These are phyloP conservation scores for Ganoderma leucocontextum DNA, from an alignment of 1,284 basidiomycete genomes.

Conservation along the genomic window DNA sequence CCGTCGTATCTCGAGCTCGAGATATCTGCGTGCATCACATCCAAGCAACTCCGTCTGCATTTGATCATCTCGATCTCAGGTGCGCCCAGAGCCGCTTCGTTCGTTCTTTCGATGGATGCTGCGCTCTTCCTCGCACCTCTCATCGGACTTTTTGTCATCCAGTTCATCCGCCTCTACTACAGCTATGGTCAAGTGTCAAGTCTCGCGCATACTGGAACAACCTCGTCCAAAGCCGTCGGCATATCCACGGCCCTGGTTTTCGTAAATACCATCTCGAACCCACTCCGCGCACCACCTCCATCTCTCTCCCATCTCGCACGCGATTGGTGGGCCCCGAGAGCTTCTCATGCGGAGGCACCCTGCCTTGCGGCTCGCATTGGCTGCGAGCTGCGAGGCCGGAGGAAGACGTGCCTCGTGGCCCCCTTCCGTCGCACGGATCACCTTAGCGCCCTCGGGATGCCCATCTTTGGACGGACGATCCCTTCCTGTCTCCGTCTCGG, in stretches of 20 bases:
- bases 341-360: slow-evolving; percentile 6
- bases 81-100: background rate
- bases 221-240: slow-evolving; percentile 2
- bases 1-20: background rate
- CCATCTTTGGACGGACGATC: slow-evolving; percentile 8
- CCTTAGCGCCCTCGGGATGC: slow-evolving; percentile 6
- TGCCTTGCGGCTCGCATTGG: background rate
- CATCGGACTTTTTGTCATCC: background rate
- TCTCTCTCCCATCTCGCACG: slow-evolving; percentile 6
- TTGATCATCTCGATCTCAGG: background rate
- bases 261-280: background rate
- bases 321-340: background rate
- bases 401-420: slow-evolving; percentile 9
- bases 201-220: background rate
- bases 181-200: background rate
- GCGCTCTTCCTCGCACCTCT: background rate
- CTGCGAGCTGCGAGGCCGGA: slow-evolving; percentile 2
- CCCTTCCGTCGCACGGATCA: slow-evolving; percentile 10
- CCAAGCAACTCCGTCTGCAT: background rate
- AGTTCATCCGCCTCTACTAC: background rate
- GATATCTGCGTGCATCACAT: background rate
- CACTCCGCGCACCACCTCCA: slow-evolving; percentile 7
- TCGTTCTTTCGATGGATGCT: background rate
- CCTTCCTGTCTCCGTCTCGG: background rate
- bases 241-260: background rate